Base-by-base conservation (phyloP, 129 eudicot species). In the Smallanthus sonchifolius region DNA sequence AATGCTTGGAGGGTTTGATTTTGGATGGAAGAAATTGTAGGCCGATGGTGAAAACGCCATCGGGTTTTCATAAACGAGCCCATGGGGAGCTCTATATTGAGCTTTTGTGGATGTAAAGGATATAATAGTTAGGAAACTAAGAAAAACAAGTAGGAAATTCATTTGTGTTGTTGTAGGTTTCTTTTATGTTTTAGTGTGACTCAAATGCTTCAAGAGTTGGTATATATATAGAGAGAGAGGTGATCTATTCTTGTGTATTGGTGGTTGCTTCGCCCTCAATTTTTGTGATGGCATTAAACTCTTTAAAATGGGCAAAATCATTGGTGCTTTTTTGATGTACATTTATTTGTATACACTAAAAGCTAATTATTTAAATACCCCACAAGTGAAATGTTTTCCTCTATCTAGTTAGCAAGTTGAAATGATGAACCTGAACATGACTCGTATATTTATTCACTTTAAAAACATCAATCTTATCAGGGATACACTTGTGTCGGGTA, bases 41-140 rank as follows among this genome's bases (percentile, higher is more conserved):
- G 97, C 94, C 2, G 86, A 75, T 14, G 97, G 97, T 0, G 97
- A 82, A 45, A 91, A 76, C 4, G 97, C 95, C 59, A 71, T 62
- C 0, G 97, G 97, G 69, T 75, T 65, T 56, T 81, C 85, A 7
- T 80, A 65, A 56, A 7, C 59, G 2, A 88, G 87, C 39, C 97
- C 95, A 42, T 91, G 93, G 16, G 93, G 97, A 10, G 92, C 83
- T 79, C 95, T 80, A 14, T 76, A 81, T 81, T 86, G 92, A 65
- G 95, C 91, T 65, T 51, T 70, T 49, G 83, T 70, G 3, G 66
- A 32, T 45, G 85, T 77, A 67, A 83, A 69, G 42, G 83, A 39
- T 34, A 68, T 64, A 5, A 86, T 13, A 52, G 64, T 63, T 17
- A 34, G n/a, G 45, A 74, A 28, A 17, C 73, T 28, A 38, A 72